Evolutionary conservation across 2,329 filamentous ascomycete genomes (phyloP), one percentile per base, ranked within the genome.

Genomic region (Monosporascus sp.): DNA sequence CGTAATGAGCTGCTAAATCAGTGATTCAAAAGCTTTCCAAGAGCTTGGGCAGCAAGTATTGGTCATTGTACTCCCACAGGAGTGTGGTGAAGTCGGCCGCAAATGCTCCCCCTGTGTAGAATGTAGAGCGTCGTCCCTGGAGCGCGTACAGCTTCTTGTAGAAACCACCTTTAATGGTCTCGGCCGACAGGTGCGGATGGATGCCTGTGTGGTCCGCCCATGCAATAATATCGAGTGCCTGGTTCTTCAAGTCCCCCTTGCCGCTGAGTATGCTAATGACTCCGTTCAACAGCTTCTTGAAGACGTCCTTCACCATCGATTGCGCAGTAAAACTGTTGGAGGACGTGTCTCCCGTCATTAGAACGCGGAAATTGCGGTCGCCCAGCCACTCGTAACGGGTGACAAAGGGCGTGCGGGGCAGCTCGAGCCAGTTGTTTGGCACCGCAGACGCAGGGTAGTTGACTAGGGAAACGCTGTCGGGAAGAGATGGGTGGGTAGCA

Each of bases 61-160:
- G 34, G 49, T 69, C 63, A 48, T 67, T 69, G 53, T 62, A 69
- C 22, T 62, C 60, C 69, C 69, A 72, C 14, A 71, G 39, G 6
- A 66, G 59, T 1, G 67, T 61, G 39, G 65, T 60, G 48, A 69
- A 69, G 49, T 70, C 65, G 18, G 59, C 60, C 5, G 62, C 52
- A 52, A 64, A 71, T 1, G 67, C 63, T 3, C 59, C 70, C 0
- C 70, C 72, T 0, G 73, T 72, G 51, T 69, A 75, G 60, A 64
- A 75, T 2, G 72, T 76, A n/a, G 62, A 67, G 9, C 63, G 59
- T 36, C 63, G 55, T 2, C 72, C 72, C 59, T 75, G 72, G 22
- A 75, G 59, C 0, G 59, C 64, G 39, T 72, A 70, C 38, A 70
- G 57, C 8, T 70, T 52, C 44, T 68, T 57, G 44, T 72, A 65